Conservation (phyloP, 2,329 filamentous ascomycete genomes). For the Aspergillus latus region DNA sequence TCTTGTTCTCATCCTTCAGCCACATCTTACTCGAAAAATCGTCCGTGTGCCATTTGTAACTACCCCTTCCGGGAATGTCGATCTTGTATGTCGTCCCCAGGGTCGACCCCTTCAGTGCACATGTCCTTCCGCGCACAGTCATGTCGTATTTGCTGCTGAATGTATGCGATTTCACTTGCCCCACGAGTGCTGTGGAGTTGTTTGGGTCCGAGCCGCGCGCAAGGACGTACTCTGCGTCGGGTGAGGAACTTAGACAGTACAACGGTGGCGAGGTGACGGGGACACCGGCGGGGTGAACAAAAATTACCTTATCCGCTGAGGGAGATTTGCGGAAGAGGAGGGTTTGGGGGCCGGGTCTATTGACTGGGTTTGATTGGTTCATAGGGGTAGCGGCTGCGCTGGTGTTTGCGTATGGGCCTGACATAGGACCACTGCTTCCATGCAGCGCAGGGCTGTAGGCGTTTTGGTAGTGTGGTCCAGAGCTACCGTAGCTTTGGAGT, state of each 20-base stretch:
- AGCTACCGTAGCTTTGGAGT: not conserved
- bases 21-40: not conserved
- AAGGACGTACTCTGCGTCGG: constrained; percentile 6
- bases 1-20: not conserved
- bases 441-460: not conserved
- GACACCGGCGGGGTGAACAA: not conserved
- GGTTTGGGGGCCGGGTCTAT: not conserved
- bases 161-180: not conserved
- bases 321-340: constrained; percentile 1
- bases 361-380: not conserved
- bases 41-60: not conserved
- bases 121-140: not conserved
- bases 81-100: not conserved
- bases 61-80: not conserved
- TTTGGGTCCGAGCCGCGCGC: not conserved
- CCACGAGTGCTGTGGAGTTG: not conserved
- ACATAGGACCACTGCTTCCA: not conserved
- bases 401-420: not conserved
- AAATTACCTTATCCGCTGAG: not conserved
- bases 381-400: not conserved
- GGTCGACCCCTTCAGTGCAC: not conserved
- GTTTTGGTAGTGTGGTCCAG: not conserved
- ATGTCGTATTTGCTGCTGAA: constrained; percentile 4
- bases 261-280: not conserved
- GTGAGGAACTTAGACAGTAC: not conserved